Evolutionary conservation across 768 basidiomycete species (phyloP).

Genomic region (Trametes elegans): DNA sequence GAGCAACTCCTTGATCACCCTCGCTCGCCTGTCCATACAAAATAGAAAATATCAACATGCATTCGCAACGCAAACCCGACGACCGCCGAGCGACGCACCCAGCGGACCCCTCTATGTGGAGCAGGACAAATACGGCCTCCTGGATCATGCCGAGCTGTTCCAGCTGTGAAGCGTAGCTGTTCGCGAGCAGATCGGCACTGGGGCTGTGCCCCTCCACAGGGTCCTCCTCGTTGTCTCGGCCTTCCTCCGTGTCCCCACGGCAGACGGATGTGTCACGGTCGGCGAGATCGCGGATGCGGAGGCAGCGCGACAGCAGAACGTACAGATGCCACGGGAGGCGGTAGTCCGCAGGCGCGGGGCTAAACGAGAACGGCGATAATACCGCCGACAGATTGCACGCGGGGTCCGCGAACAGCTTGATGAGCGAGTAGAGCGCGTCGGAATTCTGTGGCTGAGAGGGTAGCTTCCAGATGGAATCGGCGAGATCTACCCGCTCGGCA

Average conservation of each 20-base stretch:
- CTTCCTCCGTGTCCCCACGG: too few species aligned
- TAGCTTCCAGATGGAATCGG: slow-evolving; percentile 40
- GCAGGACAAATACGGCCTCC: slow-evolving; percentile 83
- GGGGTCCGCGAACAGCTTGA: slow-evolving; percentile 75
- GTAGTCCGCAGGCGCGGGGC: slow-evolving; percentile 73
- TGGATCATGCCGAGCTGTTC: slow-evolving; percentile 80
- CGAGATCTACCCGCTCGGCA: slow-evolving; percentile 31
- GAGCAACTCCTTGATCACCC: slow-evolving; percentile 79
- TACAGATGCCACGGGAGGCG: slow-evolving; percentile 93
- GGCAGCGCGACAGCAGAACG: slow-evolving; percentile 78
- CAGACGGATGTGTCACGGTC: slow-evolving; percentile 55
- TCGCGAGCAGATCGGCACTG: slow-evolving; percentile 79
- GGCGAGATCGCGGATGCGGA: slow-evolving; percentile 83
- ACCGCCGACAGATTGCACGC: slow-evolving; percentile 65
- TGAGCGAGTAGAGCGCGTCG: slow-evolving; percentile 81
- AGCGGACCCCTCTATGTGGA: slow-evolving; percentile 79
- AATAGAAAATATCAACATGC: not conserved
- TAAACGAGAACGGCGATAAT: slow-evolving; percentile 72
- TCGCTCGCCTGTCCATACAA: slow-evolving; percentile 76
- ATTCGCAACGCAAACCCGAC: not conserved
- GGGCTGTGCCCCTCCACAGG: slow-evolving; percentile 75
- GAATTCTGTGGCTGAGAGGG: slow-evolving; percentile 41
- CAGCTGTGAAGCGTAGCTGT: slow-evolving; percentile 83
- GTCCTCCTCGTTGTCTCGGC: slow-evolving; percentile 35
- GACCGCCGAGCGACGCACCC: slow-evolving; percentile 51